These are phyloP conservation scores for Gracilariopsis chorda DNA, from an alignment of 23 red algal genomes.

Conservation along the genomic window DNA sequence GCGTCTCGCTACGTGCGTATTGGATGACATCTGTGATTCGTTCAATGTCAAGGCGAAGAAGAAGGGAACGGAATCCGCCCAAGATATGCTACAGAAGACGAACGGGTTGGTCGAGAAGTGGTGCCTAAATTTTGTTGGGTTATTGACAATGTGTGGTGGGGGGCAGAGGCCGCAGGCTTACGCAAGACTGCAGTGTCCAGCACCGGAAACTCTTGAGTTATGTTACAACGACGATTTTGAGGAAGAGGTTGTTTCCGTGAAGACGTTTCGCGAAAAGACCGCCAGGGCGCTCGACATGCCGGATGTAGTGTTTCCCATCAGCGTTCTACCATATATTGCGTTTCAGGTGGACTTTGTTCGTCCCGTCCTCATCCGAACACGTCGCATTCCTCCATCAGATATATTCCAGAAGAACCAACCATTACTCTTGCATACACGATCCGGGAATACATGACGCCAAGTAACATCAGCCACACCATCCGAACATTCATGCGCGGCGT, in stretches of 20 bases:
- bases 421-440: not conserved
- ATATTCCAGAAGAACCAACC: not conserved
- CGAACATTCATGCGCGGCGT: not conserved
- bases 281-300: not conserved
- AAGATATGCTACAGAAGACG: not conserved
- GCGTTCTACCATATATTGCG: not conserved
- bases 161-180: constrained; percentile 16
- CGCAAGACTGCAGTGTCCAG: not conserved
- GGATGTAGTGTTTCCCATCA: not conserved
- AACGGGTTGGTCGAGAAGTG: not conserved
- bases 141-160: not conserved
- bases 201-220: too few species aligned
- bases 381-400: not conserved
- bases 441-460: not conserved
- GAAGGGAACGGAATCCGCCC: not conserved
- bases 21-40: not conserved
- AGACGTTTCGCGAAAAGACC: constrained; percentile 9
- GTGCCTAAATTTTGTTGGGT: not conserved
- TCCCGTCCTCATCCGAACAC: not conserved
- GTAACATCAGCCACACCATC: not conserved
- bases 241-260: not conserved
- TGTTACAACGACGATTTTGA: not conserved
- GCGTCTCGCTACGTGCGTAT: not conserved
- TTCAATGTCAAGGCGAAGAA: not conserved
- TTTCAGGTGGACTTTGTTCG: not conserved